Base-by-base conservation (phyloP, 352 stramenopile genomes). In the Phytophthora boehmeriae region DNA sequence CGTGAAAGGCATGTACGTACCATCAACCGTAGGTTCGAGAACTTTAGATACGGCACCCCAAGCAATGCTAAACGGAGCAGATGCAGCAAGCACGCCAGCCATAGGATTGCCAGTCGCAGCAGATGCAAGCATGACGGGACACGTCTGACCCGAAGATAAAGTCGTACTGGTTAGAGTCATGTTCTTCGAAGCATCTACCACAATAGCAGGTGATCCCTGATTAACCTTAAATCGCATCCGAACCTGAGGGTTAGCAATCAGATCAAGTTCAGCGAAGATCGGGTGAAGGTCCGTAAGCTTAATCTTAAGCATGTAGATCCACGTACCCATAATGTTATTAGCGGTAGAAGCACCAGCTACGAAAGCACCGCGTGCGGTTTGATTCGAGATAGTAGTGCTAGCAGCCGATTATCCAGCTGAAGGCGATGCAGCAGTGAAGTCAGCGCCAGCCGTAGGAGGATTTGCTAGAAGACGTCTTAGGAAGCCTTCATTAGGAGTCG, bases 11-110 rank as follows among this genome's bases (percentile, higher is more conserved):
- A 60, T 39, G 42, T 52, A 52, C 13, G 53, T 52, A 20, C 27
- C 28, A 52, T 52, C 53, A 47, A 60, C 38, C 11, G 32, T 52
- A 28, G 53, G 53, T 8, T 60, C 53, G 45, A 53, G 53, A 0
- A 11, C 16, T 28, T 60, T 60, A 8, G 38, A 13, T 20, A 59
- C 22, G 0, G 52, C 52, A 30, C 52, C 52, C 52, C 52, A 59
- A 39, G 42, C 8, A 59, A 59, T 20, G 0, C 10, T 46, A 11
- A 59, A 43, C 1, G 4, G 4, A 42, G 25, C 51, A 50, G 39
- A 30, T 35, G 16, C 27, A 17, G 36, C n/a, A 46, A 59, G n/a
- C 5, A 59, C 42, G 28, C 41, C 20, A 27, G 28, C n/a, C 17
- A 41, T 60, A 1, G 43, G 53, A 17, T 46, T 39, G 16, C 10